phyloP scores from a whole-genome alignment of 2,329 filamentous ascomycete genomes.

The Colletotrichum zoysiae region DNA sequence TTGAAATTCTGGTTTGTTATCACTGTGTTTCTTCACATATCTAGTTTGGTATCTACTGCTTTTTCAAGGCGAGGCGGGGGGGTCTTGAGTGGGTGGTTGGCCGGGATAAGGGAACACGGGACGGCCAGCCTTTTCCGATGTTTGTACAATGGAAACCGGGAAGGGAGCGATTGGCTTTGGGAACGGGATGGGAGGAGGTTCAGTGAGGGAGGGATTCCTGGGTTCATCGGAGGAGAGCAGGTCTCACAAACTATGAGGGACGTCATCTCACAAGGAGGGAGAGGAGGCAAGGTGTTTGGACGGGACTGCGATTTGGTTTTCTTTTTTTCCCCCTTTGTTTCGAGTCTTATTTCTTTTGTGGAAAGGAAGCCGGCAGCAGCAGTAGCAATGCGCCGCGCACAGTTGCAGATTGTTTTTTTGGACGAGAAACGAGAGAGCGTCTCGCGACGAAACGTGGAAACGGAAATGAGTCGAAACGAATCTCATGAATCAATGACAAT shows the following conservation, averaged over 20 bases:
- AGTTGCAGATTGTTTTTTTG: constrained; percentile 22
- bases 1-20: constrained; percentile 37
- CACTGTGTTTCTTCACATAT: constrained; percentile 36
- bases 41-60: constrained; percentile 44
- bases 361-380: background rate
- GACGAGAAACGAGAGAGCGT: constrained; percentile 27
- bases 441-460: constrained; percentile 38
- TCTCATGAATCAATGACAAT: constrained; percentile 35
- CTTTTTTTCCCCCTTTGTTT: constrained; percentile 25
- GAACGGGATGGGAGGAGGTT: constrained; percentile 1
- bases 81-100: background rate
- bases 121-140: constrained; percentile 28
- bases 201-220: background rate
- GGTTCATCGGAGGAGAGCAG: constrained; percentile 35
- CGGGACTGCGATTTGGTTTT: constrained; percentile 39
- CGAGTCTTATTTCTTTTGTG: background rate
- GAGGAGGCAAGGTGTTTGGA: constrained; percentile 9
- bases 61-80: constrained; percentile 35
- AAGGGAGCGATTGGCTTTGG: constrained; percentile 7
- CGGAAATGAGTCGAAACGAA: constrained; percentile 38
- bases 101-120: constrained; percentile 24
- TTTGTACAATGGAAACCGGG: constrained; percentile 29
- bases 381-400: background rate
- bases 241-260: constrained; percentile 37
- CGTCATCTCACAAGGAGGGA: constrained; percentile 21